A percentile compares a stretch with the other conserved stretches of the same genome.
These are phyloP conservation scores for Aspergillus fischeri DNA, from an alignment of 2,329 filamentous ascomycete genomes.

Conservation along the genomic window DNA sequence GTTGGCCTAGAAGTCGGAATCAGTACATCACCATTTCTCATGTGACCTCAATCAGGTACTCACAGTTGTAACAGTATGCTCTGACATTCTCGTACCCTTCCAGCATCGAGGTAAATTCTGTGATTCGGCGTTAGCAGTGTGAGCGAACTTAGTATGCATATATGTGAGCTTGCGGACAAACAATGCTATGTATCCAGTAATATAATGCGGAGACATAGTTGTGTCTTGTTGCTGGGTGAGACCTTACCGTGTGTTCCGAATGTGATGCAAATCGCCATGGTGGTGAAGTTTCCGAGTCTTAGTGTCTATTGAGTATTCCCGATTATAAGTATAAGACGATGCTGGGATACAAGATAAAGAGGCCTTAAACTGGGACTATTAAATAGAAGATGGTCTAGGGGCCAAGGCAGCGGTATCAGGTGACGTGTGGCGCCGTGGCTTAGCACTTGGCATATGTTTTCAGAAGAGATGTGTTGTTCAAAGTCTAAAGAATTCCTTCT, in stretches of 20 bases:
- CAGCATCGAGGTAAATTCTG: conserved; percentile 43
- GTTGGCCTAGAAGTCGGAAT: conserved; percentile 27
- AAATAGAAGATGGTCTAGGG: conserved; percentile 7
- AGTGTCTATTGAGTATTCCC: neutral
- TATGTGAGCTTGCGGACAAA: neutral
- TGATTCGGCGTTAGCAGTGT: conserved; percentile 2
- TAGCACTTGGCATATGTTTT: conserved; percentile 21
- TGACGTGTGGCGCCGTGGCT: conserved; percentile 34
- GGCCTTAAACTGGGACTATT: neutral
- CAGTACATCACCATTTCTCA: neutral
- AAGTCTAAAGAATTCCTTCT: neutral
- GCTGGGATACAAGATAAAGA: neutral
- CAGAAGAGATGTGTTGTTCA: neutral
- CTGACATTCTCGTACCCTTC: conserved; percentile 45
- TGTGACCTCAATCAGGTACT: conserved; percentile 11
- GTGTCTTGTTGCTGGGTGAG: neutral
- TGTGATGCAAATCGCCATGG: conserved; percentile 42
- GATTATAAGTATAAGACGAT: neutral
- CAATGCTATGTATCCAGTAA: neutral
- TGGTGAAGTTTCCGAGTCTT: conserved; percentile 6
- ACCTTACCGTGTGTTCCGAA: conserved; percentile 40
- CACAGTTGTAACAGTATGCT: conserved; percentile 45
- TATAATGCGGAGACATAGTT: neutral
- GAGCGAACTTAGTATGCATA: neutral
- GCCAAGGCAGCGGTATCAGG: conserved; percentile 25